These are phyloP conservation scores for Abrus pulchellus DNA, from an alignment of 306 rosid species.

Conservation along the genomic window DNA sequence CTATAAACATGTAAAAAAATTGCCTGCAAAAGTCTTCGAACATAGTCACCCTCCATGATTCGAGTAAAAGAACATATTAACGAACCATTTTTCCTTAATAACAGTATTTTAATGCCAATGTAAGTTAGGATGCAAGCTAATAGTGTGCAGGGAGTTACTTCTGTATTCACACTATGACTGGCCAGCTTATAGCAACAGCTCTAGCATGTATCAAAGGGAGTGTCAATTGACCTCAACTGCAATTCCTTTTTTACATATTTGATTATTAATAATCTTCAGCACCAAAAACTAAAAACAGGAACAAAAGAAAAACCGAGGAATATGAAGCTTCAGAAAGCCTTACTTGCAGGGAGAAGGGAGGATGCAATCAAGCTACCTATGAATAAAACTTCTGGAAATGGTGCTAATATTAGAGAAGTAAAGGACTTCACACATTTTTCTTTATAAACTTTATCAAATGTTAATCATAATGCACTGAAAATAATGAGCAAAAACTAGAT, in stretches of 20 bases:
- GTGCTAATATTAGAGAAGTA: not conserved
- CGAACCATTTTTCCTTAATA: not conserved
- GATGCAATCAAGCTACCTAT: not conserved
- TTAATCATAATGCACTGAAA: conserved; percentile 15
- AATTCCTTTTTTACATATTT: not conserved
- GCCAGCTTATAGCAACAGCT: not conserved
- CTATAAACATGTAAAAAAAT: conserved; percentile 34
- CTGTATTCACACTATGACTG: not conserved
- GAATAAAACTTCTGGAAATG: conserved; percentile 15
- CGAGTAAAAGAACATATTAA: conserved; percentile 77
- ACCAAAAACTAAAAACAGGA: conserved; percentile 1
- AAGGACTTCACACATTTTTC: not conserved
- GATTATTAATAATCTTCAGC: not conserved
- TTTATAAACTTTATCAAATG: not conserved
- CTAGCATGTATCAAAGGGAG: not conserved
- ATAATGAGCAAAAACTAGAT: not conserved
- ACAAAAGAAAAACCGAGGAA: not conserved
- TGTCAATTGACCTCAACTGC: not conserved
- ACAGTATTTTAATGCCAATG: not conserved
- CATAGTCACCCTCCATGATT: conserved; percentile 96
- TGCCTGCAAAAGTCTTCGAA: conserved; percentile 93
- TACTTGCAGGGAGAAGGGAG: not conserved
- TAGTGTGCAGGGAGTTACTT: not conserved
- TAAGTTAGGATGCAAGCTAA: not conserved
- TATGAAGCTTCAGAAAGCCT: conserved; percentile 5